A percentile compares a stretch with the other conserved stretches of the same genome.
Evolutionary conservation across 768 basidiomycete species (phyloP).

Genomic region (Panaeolus papilionaceus): DNA sequence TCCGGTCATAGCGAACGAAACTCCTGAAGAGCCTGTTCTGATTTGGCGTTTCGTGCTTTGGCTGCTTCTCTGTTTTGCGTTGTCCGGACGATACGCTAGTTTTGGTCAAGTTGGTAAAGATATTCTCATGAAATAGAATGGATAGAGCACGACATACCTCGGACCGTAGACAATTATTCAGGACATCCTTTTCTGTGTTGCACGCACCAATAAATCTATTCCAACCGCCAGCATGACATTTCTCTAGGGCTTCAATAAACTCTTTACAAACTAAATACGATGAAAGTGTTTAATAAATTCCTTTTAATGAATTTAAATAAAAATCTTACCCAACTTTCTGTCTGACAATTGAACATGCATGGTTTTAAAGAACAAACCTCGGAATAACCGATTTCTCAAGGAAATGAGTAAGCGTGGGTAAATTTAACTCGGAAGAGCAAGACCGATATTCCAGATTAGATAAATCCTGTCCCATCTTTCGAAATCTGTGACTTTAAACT

Average conservation of each 20-base stretch:
- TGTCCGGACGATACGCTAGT: constrained; percentile 68
- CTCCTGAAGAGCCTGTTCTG: constrained; percentile 66
- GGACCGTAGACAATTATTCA: constrained; percentile 73
- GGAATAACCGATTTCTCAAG: constrained; percentile 13
- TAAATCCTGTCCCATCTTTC: not conserved
- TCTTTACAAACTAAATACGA: constrained; percentile 66
- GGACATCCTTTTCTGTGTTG: constrained; percentile 68
- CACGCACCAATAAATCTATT: constrained; percentile 72
- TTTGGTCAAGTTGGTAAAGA: constrained; percentile 18
- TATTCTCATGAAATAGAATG: constrained; percentile 21
- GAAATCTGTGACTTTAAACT: constrained; percentile 12
- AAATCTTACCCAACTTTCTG: constrained; percentile 57
- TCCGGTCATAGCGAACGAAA: constrained; percentile 51
- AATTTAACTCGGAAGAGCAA: constrained; percentile 8
- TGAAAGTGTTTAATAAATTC: constrained; percentile 6
- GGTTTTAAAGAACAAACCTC: constrained; percentile 12
- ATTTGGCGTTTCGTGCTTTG: constrained; percentile 60
- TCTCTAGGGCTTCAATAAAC: constrained; percentile 77
- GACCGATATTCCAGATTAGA: constrained; percentile 10
- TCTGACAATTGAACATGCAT: constrained; percentile 81
- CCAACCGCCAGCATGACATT: constrained; percentile 71
- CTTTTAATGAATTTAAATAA: constrained; percentile 15
- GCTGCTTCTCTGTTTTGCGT: constrained; percentile 64
- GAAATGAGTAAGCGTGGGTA: constrained; percentile 15
- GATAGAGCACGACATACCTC: constrained; percentile 54